These are phyloP conservation scores for Apiospora kogelbergensis DNA, from an alignment of 2,329 filamentous ascomycete species.

Conservation along the genomic window DNA sequence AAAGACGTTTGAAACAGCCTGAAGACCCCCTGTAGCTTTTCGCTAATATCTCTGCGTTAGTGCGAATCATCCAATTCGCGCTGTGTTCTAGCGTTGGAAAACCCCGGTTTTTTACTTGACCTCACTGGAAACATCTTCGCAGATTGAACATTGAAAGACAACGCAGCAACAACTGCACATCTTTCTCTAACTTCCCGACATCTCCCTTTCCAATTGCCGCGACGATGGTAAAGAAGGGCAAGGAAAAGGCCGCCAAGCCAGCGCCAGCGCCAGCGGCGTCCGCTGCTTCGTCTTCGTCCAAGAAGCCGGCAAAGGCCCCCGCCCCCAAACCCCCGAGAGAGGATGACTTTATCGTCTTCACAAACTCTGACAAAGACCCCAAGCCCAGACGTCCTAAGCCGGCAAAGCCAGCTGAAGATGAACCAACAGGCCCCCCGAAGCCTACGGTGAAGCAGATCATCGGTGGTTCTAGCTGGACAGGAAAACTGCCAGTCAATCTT, in stretches of 20 bases:
- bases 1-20: background rate
- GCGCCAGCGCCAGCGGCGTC: slow-evolving; percentile 33
- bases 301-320: slow-evolving; percentile 26
- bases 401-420: slow-evolving; percentile 29
- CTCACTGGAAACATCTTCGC: slow-evolving; percentile 2
- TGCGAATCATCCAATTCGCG: background rate
- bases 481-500: slow-evolving; percentile 91
- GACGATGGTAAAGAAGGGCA: slow-evolving; percentile 54
- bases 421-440: slow-evolving; percentile 49
- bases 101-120: background rate
- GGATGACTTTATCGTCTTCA: slow-evolving; percentile 56
- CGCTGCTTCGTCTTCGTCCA: slow-evolving; percentile 17
- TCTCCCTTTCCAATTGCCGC: slow-evolving; percentile 12
- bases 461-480: slow-evolving; percentile 94
- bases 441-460: slow-evolving; percentile 78
- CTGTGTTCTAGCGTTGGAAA: background rate
- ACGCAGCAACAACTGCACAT: slow-evolving; percentile 6
- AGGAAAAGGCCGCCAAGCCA: slow-evolving; percentile 46
- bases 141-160: background rate
- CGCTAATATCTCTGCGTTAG: background rate
- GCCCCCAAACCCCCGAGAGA: slow-evolving; percentile 38
- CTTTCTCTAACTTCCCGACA: background rate
- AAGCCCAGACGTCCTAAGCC: slow-evolving; percentile 39
- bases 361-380: slow-evolving; percentile 56
- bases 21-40: background rate